These are phyloP conservation scores for Adansonia gregorii DNA, from an alignment of 441 rosid genomes.

Conservation along the genomic window DNA sequence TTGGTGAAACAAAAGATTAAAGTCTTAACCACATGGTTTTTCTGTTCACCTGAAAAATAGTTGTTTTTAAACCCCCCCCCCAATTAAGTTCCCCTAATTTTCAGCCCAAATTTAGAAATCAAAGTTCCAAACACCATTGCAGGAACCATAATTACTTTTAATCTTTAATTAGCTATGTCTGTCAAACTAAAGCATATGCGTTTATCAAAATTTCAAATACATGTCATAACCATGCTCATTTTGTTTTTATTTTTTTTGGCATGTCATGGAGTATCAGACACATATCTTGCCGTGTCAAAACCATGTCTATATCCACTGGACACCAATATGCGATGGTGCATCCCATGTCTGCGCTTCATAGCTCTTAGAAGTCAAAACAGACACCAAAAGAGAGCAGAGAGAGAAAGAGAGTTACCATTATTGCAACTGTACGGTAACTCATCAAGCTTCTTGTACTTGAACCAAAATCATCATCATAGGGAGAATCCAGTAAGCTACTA, in stretches of 20 bases:
- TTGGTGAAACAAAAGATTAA: not conserved
- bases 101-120: too few species aligned
- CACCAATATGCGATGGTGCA: not conserved
- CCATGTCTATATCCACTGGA: not conserved
- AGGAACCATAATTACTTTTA: not conserved
- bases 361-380: not conserved
- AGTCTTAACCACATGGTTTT: not conserved
- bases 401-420: conserved; percentile 52
- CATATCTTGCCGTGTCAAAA: not conserved
- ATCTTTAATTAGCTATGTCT: not conserved
- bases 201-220: too few species aligned
- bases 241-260: too few species aligned
- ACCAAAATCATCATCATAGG: conserved; percentile 51
- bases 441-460: conserved; percentile 59
- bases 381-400: not conserved
- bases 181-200: not conserved
- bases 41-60: not conserved
- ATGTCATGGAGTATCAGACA: too few species aligned
- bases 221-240: too few species aligned
- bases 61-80: too few species aligned
- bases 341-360: not conserved
- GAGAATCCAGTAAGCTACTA: conserved; percentile 45
- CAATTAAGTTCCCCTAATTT: too few species aligned
- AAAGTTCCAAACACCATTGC: not conserved
- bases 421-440: conserved; percentile 66